phyloP scores from a whole-genome alignment of 2,329 filamentous ascomycete species.

The Aspergillus sp. region DNA sequence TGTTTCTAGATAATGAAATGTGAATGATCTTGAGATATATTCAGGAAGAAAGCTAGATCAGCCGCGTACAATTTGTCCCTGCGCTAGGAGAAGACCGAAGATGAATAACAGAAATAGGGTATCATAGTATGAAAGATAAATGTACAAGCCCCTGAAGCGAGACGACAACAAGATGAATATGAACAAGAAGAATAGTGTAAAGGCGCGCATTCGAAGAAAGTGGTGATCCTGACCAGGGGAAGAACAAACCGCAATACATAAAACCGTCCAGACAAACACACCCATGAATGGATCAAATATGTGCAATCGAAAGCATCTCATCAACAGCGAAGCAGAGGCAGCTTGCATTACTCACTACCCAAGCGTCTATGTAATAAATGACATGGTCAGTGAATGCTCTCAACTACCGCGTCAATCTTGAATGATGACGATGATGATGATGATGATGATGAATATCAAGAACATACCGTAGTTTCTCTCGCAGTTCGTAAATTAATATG shows the following conservation, averaged over 20 bases:
- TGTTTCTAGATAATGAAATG: constrained; percentile 34
- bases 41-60: too few species aligned
- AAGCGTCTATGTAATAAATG: not conserved
- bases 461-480: constrained; percentile 50
- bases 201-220: not conserved
- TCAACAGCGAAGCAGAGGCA: too few species aligned
- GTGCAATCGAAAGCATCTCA: not conserved
- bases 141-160: not conserved
- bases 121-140: not conserved
- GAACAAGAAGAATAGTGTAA: not conserved
- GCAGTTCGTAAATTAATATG: constrained; percentile 63
- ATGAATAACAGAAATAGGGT: not conserved
- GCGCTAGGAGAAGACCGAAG: not conserved
- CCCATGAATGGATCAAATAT: not conserved
- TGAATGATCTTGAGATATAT: constrained; percentile 18
- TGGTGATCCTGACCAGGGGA: too few species aligned
- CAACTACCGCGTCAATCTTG: too few species aligned
- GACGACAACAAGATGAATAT: not conserved
- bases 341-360: not conserved
- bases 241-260: too few species aligned
- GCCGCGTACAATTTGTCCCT: too few species aligned
- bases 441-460: not conserved
- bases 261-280: not conserved
- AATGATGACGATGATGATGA: too few species aligned
- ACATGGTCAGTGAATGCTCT: not conserved